phyloP scores from a whole-genome alignment of 768 basidiomycete species.

The Panaeolus cyanescens region DNA sequence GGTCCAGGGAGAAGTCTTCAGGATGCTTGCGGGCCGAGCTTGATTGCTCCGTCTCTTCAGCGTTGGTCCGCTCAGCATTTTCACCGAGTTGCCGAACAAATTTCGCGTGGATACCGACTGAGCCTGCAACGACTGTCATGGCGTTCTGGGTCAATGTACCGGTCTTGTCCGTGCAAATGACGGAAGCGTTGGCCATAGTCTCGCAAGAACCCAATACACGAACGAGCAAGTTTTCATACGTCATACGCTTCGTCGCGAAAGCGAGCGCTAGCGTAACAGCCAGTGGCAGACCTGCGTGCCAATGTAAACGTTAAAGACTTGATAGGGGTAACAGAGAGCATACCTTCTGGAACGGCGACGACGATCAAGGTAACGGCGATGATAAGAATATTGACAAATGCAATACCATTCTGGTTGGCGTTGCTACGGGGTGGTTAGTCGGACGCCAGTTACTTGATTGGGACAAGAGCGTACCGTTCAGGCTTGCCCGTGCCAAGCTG shows the following conservation, averaged over 20 bases:
- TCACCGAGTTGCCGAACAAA: constrained; percentile 81
- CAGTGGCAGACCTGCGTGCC: constrained; percentile 73
- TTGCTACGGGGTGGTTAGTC: constrained; percentile 40
- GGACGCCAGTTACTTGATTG: not conserved
- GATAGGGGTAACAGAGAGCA: constrained; percentile 11
- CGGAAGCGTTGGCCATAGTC: constrained; percentile 98
- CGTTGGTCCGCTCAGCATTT: constrained; percentile 73
- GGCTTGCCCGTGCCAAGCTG: constrained; percentile 70
- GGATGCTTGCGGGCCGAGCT: constrained; percentile 43
- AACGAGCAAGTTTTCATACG: constrained; percentile 90
- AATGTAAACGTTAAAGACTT: constrained; percentile 2
- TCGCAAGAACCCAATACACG: constrained; percentile 96
- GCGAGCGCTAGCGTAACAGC: constrained; percentile 96
- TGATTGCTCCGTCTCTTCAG: constrained; percentile 49
- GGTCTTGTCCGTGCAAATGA: constrained; percentile 95
- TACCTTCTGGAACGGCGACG: constrained; percentile 51
- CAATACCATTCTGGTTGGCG: constrained; percentile 81
- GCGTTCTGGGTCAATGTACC: constrained; percentile 94
- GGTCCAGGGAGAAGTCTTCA: constrained; percentile 87
- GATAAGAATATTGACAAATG: constrained; percentile 91
- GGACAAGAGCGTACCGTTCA: constrained; percentile 40
- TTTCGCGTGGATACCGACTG: constrained; percentile 91
- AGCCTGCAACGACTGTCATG: constrained; percentile 97
- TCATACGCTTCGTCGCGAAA: constrained; percentile 99
- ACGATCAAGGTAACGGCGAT: constrained; percentile 84